Evolutionary conservation across 2,329 filamentous ascomycete species (phyloP).

Genomic region (Leptographium radiaticola): DNA sequence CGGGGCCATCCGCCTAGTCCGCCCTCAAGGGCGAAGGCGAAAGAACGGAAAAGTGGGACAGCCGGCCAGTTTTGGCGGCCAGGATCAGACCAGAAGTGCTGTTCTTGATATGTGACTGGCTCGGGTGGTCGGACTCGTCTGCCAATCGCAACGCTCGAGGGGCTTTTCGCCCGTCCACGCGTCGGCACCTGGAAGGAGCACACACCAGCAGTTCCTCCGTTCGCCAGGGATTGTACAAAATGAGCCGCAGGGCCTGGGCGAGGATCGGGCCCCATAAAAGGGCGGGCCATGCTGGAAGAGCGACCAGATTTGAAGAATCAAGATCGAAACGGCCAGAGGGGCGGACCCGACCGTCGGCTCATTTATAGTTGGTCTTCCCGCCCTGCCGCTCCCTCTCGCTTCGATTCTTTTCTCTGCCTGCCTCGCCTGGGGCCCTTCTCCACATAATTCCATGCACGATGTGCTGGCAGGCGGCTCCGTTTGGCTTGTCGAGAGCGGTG

Average conservation of each 20-base stretch:
- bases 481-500: slow-evolving; percentile 11
- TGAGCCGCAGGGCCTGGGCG: background rate
- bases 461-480: slow-evolving; percentile 19
- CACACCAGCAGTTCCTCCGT: slow-evolving; percentile 13
- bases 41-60: slow-evolving; percentile 13
- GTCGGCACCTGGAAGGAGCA: slow-evolving; percentile 9
- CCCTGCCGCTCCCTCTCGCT: background rate
- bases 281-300: background rate
- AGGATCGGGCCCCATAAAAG: background rate
- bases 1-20: slow-evolving; percentile 7
- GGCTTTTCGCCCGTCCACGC: slow-evolving; percentile 12
- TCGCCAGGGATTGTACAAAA: background rate
- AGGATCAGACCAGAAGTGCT: slow-evolving; percentile 1
- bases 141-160: slow-evolving; percentile 17
- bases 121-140: slow-evolving; percentile 3
- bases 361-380: background rate
- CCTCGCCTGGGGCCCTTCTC: slow-evolving; percentile 12
- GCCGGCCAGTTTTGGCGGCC: slow-evolving; percentile 16
- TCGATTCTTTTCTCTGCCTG: background rate
- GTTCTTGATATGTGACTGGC: slow-evolving; percentile 12
- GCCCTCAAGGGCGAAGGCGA: slow-evolving; percentile 1
- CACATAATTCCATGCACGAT: slow-evolving; percentile 23
- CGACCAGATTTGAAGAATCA: background rate
- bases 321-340: background rate
- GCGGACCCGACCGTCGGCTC: background rate